Percentiles rank a stretch among this genome's conserved stretches.
phyloP scores from a whole-genome alignment of 768 basidiomycete species.

The Boletus eberwhitei region DNA sequence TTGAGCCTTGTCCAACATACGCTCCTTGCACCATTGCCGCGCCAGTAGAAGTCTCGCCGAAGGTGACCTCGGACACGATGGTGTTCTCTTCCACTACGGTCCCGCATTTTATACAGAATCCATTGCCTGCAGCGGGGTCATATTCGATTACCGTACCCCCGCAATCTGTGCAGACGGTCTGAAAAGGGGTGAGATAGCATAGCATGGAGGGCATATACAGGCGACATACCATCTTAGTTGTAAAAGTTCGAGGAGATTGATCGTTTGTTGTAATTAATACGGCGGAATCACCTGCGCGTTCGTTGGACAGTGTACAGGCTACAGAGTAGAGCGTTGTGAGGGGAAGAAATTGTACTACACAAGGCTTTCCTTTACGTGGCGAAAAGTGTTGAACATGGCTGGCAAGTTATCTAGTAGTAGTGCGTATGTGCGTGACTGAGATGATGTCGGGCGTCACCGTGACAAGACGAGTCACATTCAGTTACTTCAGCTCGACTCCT shows the following conservation, averaged over 20 bases:
- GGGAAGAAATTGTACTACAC: not conserved
- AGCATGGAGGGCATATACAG: not conserved
- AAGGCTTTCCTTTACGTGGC: not conserved
- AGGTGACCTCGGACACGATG: constrained; percentile 90
- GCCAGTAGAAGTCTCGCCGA: constrained; percentile 90
- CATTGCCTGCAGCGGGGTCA: constrained; percentile 79
- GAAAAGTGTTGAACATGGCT: not conserved
- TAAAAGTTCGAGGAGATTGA: not conserved
- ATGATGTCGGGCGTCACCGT: not conserved
- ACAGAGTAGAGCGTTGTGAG: not conserved
- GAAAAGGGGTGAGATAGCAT: not conserved
- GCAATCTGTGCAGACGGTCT: constrained; percentile 73
- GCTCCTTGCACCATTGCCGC: constrained; percentile 95
- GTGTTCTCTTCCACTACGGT: constrained; percentile 91
- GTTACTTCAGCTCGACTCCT: too few relatives aligned
- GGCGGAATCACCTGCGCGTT: not conserved
- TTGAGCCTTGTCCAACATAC: constrained; percentile 87
- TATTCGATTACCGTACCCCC: constrained; percentile 85
- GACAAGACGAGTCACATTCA: not conserved
- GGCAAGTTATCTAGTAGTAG: too few relatives aligned
- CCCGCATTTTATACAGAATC: constrained; percentile 82
- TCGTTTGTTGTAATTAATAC: not conserved
- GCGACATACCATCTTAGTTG: constrained; percentile 17
- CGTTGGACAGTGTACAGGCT: not conserved
- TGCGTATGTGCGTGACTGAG: not conserved